phyloP scores from a whole-genome alignment of 352 stramenopile genomes.

The Globisporangium nagaii region DNA sequence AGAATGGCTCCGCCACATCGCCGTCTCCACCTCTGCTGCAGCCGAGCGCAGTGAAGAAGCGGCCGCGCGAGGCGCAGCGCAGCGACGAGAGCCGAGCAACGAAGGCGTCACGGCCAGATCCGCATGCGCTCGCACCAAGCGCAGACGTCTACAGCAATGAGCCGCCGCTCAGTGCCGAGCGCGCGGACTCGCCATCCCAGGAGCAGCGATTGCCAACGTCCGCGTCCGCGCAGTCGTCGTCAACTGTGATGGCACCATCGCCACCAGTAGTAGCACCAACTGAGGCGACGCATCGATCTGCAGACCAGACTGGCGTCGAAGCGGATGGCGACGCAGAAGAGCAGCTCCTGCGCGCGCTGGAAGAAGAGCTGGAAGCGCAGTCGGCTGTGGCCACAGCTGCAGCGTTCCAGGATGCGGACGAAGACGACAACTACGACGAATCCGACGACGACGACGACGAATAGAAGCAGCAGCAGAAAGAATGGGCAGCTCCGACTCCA shows the following conservation, averaged over 20 bases:
- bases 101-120: not conserved
- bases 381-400: too few species aligned
- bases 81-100: not conserved
- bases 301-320: not conserved
- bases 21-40: too few species aligned
- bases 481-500: too few species aligned
- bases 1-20: not conserved
- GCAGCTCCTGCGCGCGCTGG: slow-evolving; percentile 10
- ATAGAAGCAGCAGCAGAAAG: too few species aligned
- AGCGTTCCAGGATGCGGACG: slow-evolving; percentile 11
- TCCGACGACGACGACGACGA: slow-evolving; percentile 2
- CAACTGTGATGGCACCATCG: too few species aligned
- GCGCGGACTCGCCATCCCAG: not conserved
- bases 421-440: slow-evolving; percentile 28
- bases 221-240: not conserved
- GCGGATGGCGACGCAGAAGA: not conserved
- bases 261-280: not conserved
- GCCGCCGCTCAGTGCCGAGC: not conserved
- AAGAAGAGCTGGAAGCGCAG: slow-evolving; percentile 6
- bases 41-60: not conserved
- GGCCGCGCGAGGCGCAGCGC: not conserved
- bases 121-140: not conserved
- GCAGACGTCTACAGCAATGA: not conserved
- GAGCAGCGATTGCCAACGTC: not conserved
- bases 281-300: too few species aligned